Conservation (phyloP, 768 basidiomycete species). For the Kwoniella heveanensis region DNA sequence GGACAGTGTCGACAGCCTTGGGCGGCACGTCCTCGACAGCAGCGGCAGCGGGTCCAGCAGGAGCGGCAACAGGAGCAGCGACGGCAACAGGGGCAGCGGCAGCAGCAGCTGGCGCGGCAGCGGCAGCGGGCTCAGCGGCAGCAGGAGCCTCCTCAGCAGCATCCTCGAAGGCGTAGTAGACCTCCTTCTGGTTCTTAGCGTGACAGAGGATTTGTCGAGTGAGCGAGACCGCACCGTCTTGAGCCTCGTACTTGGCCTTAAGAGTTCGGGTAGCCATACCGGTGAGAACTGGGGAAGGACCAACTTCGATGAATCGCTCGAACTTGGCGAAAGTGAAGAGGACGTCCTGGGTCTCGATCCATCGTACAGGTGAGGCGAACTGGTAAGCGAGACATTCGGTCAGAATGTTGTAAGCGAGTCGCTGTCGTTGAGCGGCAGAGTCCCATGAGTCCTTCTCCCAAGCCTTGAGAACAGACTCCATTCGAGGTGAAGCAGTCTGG, state of each 20-base stretch:
- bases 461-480: slow-evolving; percentile 88
- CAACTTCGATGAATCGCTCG: slow-evolving; percentile 92
- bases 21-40: slow-evolving; percentile 86
- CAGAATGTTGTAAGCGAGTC: slow-evolving; percentile 91
- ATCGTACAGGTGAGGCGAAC: slow-evolving; percentile 85
- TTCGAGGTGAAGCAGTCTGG: slow-evolving; percentile 90
- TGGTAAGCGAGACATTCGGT: slow-evolving; percentile 97
- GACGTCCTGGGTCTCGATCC: slow-evolving; percentile 98
- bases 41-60: slow-evolving; percentile 65
- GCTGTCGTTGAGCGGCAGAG: slow-evolving; percentile 76
- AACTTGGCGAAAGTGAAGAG: slow-evolving; percentile 83
- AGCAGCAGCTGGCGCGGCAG: slow-evolving; percentile 58
- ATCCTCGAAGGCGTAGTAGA: slow-evolving; percentile 97
- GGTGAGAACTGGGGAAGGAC: slow-evolving; percentile 85
- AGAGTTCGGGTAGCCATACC: slow-evolving; percentile 51
- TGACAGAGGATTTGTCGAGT: slow-evolving; percentile 83
- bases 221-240: slow-evolving; percentile 80
- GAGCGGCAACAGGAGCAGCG: slow-evolving; percentile 56
- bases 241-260: slow-evolving; percentile 77
- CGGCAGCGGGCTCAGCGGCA: slow-evolving; percentile 55
- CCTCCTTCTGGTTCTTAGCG: slow-evolving; percentile 92
- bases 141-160: slow-evolving; percentile 61
- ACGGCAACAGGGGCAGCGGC: slow-evolving; percentile 57
- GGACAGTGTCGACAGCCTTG: slow-evolving; percentile 84
- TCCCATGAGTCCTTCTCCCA: slow-evolving; percentile 95